Base-by-base conservation (phyloP, 805 yeast genomes). In the Pichia cephalocereana region DNA sequence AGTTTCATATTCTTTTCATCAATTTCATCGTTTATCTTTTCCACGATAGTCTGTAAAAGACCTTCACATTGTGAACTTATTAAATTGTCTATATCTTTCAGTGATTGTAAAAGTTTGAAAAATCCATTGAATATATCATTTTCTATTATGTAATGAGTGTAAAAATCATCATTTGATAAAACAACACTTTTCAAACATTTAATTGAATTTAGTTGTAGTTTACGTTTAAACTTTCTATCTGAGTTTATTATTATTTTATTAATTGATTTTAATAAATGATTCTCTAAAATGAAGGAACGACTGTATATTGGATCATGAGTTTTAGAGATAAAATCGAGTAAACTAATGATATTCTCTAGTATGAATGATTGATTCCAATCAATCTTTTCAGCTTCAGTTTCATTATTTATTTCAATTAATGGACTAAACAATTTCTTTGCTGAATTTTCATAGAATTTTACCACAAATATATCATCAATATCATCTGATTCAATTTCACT, bases 51-150 rank as follows among this genome's bases (percentile, higher is more conserved):
- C 34, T 54, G 52, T 39, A 65, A 44, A 26, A 90, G 69, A 60
- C 85, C 89, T 42, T 88, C 69, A 53, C 91, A 76, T 7, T 90
- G 76, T 0, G 96, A 88, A 57, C 80, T 84, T 3, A 84, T 74
- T 50, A 89, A 65, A 58, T 82, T 84, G 60, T 85, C 80, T 38
- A 66, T 64, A 31, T 69, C 64, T 8, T 73, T 68, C 10, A 78
- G 75, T 14, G 68, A 72, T 23, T 68, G 64, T 52, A 85, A 69
- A 44, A 79, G 67, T 1, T 62, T 58, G 48, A 86, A 71, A 34
- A 82, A 70, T 26, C 53, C 56, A 7, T 65, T 63, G 44, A 88
- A 71, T 19, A 84, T 69, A 43, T 79, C 73, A 48, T 79, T 69
- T 15, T 77, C 70, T 17, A 84, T 70, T 45, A 90, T 71, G 52